These are phyloP conservation scores for Irpex sp. DNA, from an alignment of 1,284 basidiomycete genomes.

Conservation along the genomic window DNA sequence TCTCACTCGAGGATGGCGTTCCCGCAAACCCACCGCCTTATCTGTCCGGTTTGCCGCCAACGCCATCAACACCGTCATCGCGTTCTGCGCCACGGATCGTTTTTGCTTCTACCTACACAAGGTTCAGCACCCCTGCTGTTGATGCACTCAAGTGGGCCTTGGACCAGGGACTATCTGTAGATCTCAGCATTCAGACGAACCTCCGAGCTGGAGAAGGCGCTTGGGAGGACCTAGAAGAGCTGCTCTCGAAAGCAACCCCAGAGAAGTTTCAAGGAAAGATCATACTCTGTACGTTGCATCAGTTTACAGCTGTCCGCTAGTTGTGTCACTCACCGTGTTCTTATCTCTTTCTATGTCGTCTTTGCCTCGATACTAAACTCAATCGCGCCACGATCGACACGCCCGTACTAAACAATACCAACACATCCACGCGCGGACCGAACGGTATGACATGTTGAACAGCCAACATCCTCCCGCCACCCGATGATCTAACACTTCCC, in stretches of 20 bases:
- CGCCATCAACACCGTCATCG: constrained; percentile 20
- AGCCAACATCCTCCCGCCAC: constrained; percentile 88
- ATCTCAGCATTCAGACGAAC: constrained; percentile 60
- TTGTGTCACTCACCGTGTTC: not conserved
- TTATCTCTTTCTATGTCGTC: not conserved
- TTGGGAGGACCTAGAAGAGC: constrained; percentile 74
- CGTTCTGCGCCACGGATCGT: constrained; percentile 43
- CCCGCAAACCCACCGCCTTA: constrained; percentile 36
- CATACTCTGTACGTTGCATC: constrained; percentile 64
- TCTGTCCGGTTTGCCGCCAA: constrained; percentile 16
- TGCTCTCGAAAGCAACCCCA: constrained; percentile 57
- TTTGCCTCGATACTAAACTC: too few species aligned
- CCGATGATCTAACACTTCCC: constrained; percentile 65
- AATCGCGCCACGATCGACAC: too few species aligned
- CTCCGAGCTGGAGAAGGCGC: constrained; percentile 46
- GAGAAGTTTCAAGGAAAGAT: constrained; percentile 47
- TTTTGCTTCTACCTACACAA: constrained; percentile 53
- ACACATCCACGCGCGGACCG: too few species aligned
- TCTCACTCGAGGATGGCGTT: constrained; percentile 46
- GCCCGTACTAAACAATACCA: too few species aligned
- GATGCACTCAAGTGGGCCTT: constrained; percentile 64
- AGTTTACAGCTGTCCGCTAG: not conserved
- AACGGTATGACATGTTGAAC: not conserved
- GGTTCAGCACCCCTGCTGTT: constrained; percentile 41
- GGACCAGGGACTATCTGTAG: constrained; percentile 54